Evolutionary conservation across 2,329 filamentous ascomycete species (phyloP), one percentile per base, ranked within the genome.

Genomic region (Moelleriella libera): DNA sequence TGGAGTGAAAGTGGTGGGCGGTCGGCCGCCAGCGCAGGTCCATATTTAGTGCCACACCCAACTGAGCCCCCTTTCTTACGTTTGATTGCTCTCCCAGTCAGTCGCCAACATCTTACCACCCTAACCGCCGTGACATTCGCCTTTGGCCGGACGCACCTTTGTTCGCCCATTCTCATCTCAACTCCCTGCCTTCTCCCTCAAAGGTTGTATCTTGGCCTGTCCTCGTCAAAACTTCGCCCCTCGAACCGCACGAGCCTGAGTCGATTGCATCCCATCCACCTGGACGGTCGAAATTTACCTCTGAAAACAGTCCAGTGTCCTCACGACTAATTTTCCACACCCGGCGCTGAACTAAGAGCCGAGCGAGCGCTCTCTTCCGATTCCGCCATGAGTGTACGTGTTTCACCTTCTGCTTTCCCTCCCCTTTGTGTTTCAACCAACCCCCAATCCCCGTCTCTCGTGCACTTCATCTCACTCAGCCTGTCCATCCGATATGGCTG

Each of bases 341-440:
- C 21, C 21, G 21, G 21, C 21, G 21, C 21, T 21, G 21, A 21
- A 21, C 21, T 21, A 21, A 21, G 21, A 21, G 21, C 21, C 21
- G 21, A 21, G 21, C 21, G 21, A 21, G 21, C 21, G 21, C 21
- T 21, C 21, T 46, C 43, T 48, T 52, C 45, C 29, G 30, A 48
- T 49, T 48, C 49, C 52, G 56, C 47, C 51, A 60, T 59, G 57
- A 59, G 55, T 51, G 58, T 60, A 30, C 57, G 58, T 58, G 50
- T 54, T 57, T 53, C 52, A 52, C 45, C 53, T 43, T 54, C 48
- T 49, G 30, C 44, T 47, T 44, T 52, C 50, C 51, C 54, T 52
- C 51, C 52, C 39, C 41, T 54, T 54, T 54, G 51, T 46, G 49
- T 54, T 52, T 53, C 51, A 51, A 55, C 51, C 51, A 51, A 55